Base-by-base conservation (phyloP, 768 basidiomycete species). In the Trametes cinnabarina region DNA sequence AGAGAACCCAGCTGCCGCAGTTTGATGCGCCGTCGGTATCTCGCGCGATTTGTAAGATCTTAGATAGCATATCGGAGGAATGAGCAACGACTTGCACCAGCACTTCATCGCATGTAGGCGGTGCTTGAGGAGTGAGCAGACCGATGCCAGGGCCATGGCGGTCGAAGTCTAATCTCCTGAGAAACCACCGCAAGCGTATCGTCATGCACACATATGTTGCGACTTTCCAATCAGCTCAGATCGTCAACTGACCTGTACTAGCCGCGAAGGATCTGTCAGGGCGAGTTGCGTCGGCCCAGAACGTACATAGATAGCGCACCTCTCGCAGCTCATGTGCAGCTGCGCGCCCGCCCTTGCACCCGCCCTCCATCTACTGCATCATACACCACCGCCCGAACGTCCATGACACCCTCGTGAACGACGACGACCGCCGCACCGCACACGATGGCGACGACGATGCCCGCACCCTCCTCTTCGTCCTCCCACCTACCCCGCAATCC, bases 1-100 rank as follows among this genome's bases (percentile, higher is more conserved):
- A 63, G 43, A 62, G 66, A 40, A 65, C 65, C 47, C 68, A 65
- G 35, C 68, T 68, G 17, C 72, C 71, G 20, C 68, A 68, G 41
- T 87, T 84, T 61, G 76, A 80, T 60, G 79, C 79, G 20, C 67
- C 65, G 7, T 71, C 71, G 32, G 81, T 87, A 10, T 68, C 76
- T 57, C 56, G 66, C 14, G 83, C 76, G 3, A 68, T 87, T 30
- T 67, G 72, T 51, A 59, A 65, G 44, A 72, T 76, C 46, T 58
- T 68, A 43, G 55, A 52, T 44, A 48, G 32, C 37, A 34, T 61
- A 10, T 10, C 28, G 20, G 55, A 52, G 23, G 60, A 61, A 22
- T 55, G 46, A 47, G 35, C 17, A 17, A 25, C n/a, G n/a, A n/a
- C n/a, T n/a, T n/a, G n/a, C n/a, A n/a, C n/a, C 28, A 8, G 14